Percentiles rank a stretch among this genome's conserved stretches.
phyloP scores from a whole-genome alignment of 495 filamentous ascomycete species.

The Tuber microsphaerosporum region DNA sequence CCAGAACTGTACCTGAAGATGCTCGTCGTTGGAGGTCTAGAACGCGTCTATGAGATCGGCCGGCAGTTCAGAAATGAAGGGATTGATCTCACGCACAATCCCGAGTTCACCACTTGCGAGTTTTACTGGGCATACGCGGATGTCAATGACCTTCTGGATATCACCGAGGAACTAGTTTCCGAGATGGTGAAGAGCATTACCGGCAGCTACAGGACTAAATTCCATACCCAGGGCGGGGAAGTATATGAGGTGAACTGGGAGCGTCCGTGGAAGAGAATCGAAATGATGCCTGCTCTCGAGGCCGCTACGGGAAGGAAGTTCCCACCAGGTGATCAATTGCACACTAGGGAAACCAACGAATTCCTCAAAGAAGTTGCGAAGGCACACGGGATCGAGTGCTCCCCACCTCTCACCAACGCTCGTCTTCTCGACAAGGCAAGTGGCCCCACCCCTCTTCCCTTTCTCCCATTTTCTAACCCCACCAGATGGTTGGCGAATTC shows the following conservation, averaged over 20 bases:
- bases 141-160: slow-evolving; percentile 81
- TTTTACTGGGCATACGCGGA: slow-evolving; percentile 97
- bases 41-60: slow-evolving; percentile 89
- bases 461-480: background rate
- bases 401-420: slow-evolving; percentile 86
- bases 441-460: no score
- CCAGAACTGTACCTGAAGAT: slow-evolving; percentile 95
- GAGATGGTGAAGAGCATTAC: slow-evolving; percentile 85
- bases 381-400: slow-evolving; percentile 85
- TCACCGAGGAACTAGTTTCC: slow-evolving; percentile 91
- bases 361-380: slow-evolving; percentile 78
- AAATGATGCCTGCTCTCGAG: slow-evolving; percentile 95
- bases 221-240: slow-evolving; percentile 74
- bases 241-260: slow-evolving; percentile 89
- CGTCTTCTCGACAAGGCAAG: slow-evolving; percentile 81
- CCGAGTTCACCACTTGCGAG: slow-evolving; percentile 95
- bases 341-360: slow-evolving; percentile 76
- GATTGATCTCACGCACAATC: slow-evolving; percentile 95
- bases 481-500: slow-evolving; percentile 75
- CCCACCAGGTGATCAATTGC: slow-evolving; percentile 77
- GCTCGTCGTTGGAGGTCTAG: slow-evolving; percentile 85
- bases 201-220: slow-evolving; percentile 74
- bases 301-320: slow-evolving; percentile 86
- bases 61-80: slow-evolving; percentile 91
- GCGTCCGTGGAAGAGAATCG: slow-evolving; percentile 82